Evolutionary conservation across 176 grass and related monocot species (phyloP).

Genomic region (Echinochloa phyllopogon): DNA sequence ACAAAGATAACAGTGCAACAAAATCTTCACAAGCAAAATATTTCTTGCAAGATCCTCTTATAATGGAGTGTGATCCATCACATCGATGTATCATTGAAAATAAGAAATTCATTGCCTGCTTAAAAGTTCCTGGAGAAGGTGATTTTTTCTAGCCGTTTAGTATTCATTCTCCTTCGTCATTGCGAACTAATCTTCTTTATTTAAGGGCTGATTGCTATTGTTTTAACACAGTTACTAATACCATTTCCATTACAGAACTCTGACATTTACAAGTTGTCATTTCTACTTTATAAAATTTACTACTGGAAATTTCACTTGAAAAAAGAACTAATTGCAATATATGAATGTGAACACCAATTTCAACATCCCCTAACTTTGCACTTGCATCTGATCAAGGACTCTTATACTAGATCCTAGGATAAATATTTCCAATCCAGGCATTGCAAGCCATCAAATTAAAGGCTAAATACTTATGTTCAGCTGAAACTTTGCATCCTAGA

Average conservation of each 20-base stretch:
- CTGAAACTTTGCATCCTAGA: neutral
- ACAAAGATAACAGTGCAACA: conserved; percentile 15
- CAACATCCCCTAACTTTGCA: neutral
- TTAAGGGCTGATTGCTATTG: neutral
- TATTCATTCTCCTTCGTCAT: conserved; percentile 4
- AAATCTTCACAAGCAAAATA: conserved; percentile 21
- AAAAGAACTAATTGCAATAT: neutral
- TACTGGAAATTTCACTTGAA: no score
- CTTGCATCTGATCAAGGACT: neutral
- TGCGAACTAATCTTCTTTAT: conserved; percentile 1
- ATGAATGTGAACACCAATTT: neutral
- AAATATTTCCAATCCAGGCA: conserved; percentile 2
- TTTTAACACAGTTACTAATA: neutral
- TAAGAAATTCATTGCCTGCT: conserved; percentile 74
- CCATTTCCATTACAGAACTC: neutral
- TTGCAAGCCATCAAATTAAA: neutral
- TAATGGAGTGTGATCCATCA: conserved; percentile 73
- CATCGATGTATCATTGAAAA: conserved; percentile 75
- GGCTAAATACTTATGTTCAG: neutral
- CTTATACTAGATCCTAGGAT: neutral
- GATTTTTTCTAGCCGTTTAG: conserved; percentile 13
- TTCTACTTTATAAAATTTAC: conserved; percentile 23
- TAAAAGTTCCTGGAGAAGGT: conserved; percentile 94
- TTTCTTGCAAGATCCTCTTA: conserved; percentile 50
- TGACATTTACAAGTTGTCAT: neutral